phyloP scores from a whole-genome alignment of 2,329 filamentous ascomycete species.

The Microsporum canis region DNA sequence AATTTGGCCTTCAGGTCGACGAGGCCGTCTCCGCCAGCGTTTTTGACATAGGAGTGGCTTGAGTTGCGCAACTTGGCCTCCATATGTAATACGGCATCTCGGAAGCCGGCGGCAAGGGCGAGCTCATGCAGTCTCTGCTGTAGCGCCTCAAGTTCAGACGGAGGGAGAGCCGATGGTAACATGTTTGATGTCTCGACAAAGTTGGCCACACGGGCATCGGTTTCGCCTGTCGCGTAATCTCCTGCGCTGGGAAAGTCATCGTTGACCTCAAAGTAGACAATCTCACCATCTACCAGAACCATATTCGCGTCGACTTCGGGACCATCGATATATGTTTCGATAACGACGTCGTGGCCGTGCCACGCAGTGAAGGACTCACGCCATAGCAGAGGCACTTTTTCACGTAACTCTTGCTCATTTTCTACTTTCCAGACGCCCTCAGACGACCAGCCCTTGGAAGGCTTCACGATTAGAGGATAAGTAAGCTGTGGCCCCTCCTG shows the following conservation, averaged over 20 bases:
- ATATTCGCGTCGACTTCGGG: slow-evolving; percentile 37
- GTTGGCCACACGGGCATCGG: neutral
- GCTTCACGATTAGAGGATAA: slow-evolving; percentile 27
- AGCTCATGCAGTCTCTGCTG: neutral
- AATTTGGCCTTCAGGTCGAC: neutral
- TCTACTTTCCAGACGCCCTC: slow-evolving; percentile 21
- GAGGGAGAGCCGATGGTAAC: neutral
- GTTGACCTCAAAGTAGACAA: slow-evolving; percentile 31
- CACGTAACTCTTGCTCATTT: neutral
- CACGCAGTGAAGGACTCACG: neutral
- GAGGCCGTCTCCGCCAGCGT: neutral
- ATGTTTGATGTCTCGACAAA: neutral
- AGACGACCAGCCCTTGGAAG: slow-evolving; percentile 24
- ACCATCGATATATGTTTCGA: slow-evolving; percentile 33
- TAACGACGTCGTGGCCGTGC: slow-evolving; percentile 19
- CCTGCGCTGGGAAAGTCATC: slow-evolving; percentile 31
- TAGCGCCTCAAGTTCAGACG: neutral
- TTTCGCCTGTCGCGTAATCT: neutral
- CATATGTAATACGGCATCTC: slow-evolving; percentile 2
- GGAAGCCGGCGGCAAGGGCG: neutral
- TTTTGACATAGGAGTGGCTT: neutral
- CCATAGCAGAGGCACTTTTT: neutral
- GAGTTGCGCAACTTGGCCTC: slow-evolving; percentile 1
- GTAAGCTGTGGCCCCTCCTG: neutral
- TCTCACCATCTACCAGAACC: slow-evolving; percentile 29